Evolutionary conservation across 768 basidiomycete genomes (phyloP), one percentile per base, ranked within the genome.

Genomic region (Naganishia vishniacii): DNA sequence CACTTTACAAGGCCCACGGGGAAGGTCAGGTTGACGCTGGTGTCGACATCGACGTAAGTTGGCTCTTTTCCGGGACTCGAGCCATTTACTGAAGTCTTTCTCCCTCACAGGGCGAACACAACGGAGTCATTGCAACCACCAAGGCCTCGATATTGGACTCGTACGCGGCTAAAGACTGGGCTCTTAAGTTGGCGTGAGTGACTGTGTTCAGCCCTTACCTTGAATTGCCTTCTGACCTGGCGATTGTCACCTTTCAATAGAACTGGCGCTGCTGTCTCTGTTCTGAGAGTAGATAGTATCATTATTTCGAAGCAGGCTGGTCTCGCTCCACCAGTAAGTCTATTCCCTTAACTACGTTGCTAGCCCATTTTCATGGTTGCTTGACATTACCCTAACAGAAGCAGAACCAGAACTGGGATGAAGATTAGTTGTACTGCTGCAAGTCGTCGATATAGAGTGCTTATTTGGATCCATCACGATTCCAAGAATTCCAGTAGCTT

Each of bases 251-350:
- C 7, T 37, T 7, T 31, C 47, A n/a, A 26, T 29, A 68, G 67
- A 18, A 75, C 76, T 11, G 76, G 73, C 46, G 76, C 74, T 12
- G 76, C 76, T 25, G 73, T 77, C 46, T 67, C 69, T 9, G 74
- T 77, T 31, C 84, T 99, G 61, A 88, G 87, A 67, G 95, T 99
- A 7, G 95, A 99, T 79, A 91, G 89, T 73, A 97, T 98, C 75
- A 95, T 97, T 80, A 91, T 93, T 85, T 89, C 88, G 80, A 91
- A 90, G 65, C 74, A 75, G 64, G 74, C 76, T 28, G 76, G 76
- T 45, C 71, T 77, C 20, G 72, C 73, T 25, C 74, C 76, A 44
- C 76, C 76, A 25, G 65, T 66, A 58, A 53, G 65, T 47, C 20
- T 12, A 32, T 9, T 18, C 29, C 23, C 26, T 48, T 41, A 3